Base-by-base conservation (phyloP, 208 protist genomes). In the Polymyxa betae region DNA sequence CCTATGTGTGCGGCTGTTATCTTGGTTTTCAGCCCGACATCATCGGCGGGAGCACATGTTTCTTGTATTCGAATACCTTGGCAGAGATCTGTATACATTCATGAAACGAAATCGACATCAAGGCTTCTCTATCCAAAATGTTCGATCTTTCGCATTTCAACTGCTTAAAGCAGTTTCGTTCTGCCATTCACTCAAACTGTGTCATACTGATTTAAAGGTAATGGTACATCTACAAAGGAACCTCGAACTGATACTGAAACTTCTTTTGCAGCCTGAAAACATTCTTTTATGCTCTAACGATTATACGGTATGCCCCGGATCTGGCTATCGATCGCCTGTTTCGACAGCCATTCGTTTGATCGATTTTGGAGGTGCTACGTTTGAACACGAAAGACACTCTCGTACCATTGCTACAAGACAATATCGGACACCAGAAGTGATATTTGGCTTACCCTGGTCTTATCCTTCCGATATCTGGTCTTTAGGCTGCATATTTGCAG, bases 391-490 rank as follows among this genome's bases (percentile, higher is more conserved):
- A 60, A 66, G 87, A 43, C 90, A 91, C 32, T 40, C 90, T 29
- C 90, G 90, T 29, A 90, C 87, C 10, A 89, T 91, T 40, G 87
- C 66, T 29, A 91, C 90, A 38, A 29, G 90, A 38, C 90, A 91
- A 44, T 91, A 91, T 45, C 90, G 90, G 16, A 32, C 90, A 20
- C 90, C 90, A 35, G 90, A 91, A 89, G 90, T 91, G 10, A 88
- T 91, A 12, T 43, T 91, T 16, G 90, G 90, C 32, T 41, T 91
- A 38, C 60, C 60, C 20, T 91, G 90, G 90, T 89, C 66, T 24
- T 91, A 91, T 41, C 60, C 90, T 24, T 91, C 90, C 12, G 92
- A 93, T 52, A 45, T 93, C 45, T 93, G 92, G 92, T 93, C 68
- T 0, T 46, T 93, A 54, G 92, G 89, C 0, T 93, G 92, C 38